phyloP scores from a whole-genome alignment of 2,329 filamentous ascomycete species.

The Diaporthe citri region DNA sequence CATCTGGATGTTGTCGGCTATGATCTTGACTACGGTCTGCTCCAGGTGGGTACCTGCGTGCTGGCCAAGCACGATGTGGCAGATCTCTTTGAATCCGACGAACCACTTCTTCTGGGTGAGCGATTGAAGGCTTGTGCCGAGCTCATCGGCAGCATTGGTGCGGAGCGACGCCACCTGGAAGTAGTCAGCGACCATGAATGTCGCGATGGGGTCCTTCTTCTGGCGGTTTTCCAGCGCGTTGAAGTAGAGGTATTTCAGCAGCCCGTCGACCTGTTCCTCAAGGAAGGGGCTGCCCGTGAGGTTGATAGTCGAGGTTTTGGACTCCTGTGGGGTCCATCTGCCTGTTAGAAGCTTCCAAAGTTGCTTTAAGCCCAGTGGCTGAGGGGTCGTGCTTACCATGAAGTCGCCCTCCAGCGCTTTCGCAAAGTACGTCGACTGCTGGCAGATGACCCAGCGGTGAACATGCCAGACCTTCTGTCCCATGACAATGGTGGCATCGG shows the following conservation, averaged over 20 bases:
- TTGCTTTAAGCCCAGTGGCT: too few species aligned
- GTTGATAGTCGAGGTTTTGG: slow-evolving; percentile 20
- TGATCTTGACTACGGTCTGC: neutral
- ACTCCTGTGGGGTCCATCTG: neutral
- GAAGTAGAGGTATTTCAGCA: slow-evolving; percentile 25
- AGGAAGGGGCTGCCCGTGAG: neutral
- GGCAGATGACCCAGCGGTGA: slow-evolving; percentile 19
- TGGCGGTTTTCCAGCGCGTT: neutral
- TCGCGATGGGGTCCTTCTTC: neutral
- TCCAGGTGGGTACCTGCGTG: neutral
- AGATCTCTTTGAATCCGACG: neutral
- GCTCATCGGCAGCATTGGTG: neutral
- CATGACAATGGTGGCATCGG: slow-evolving; percentile 31
- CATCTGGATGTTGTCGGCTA: neutral
- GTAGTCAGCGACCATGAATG: slow-evolving; percentile 25
- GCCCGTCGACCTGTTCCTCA: neutral
- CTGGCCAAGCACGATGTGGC: neutral
- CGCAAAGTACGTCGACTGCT: slow-evolving; percentile 9
- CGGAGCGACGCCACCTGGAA: neutral
- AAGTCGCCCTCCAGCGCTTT: slow-evolving; percentile 10
- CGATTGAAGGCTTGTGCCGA: too few species aligned
- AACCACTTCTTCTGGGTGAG: too few species aligned
- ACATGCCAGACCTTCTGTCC: slow-evolving; percentile 15
- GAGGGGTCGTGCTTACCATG: neutral
- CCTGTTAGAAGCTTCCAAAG: neutral